phyloP scores from a whole-genome alignment of 192 early-diverging fungal species.

The Coemansia sp. region DNA sequence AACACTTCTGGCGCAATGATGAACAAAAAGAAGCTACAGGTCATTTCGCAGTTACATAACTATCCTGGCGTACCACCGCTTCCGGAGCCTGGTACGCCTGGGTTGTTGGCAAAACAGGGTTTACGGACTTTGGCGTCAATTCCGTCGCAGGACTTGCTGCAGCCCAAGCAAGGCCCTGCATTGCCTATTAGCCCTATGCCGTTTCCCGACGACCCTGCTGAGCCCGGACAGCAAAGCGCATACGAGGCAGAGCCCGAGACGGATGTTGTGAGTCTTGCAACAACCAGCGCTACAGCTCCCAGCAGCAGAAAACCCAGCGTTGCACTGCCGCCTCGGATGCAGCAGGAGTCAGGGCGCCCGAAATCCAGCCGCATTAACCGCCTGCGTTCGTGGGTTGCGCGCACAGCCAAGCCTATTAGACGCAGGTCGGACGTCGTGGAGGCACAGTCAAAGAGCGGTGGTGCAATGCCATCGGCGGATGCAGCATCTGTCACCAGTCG shows the following conservation, averaged over 20 bases:
- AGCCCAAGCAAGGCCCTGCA: slow-evolving; percentile 7
- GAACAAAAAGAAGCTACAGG: slow-evolving; percentile 55
- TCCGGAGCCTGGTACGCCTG: slow-evolving; percentile 26
- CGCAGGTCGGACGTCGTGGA: slow-evolving; percentile 50
- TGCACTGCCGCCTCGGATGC: slow-evolving; percentile 5
- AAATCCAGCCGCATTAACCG: slow-evolving; percentile 52
- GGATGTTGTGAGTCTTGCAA: not conserved
- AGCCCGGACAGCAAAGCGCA: not conserved
- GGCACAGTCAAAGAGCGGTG: slow-evolving; percentile 11
- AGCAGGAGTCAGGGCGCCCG: slow-evolving; percentile 33
- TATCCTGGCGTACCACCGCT: slow-evolving; percentile 31
- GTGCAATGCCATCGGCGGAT: slow-evolving; percentile 4
- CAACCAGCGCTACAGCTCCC: not conserved
- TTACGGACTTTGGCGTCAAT: slow-evolving; percentile 44
- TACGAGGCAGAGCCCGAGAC: slow-evolving; percentile 3
- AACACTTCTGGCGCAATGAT: slow-evolving; percentile 52
- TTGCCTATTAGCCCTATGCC: slow-evolving; percentile 49
- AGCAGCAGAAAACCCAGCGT: slow-evolving; percentile 6
- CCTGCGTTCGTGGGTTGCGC: slow-evolving; percentile 51
- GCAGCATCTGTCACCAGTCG: not conserved
- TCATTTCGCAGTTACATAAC: slow-evolving; percentile 45
- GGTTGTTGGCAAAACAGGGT: slow-evolving; percentile 23
- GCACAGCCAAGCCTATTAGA: slow-evolving; percentile 50
- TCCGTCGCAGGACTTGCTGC: slow-evolving; percentile 49
- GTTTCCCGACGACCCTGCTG: slow-evolving; percentile 41